Base-by-base conservation (phyloP, 1,284 basidiomycete genomes). In the Anthracocystis setariae region DNA sequence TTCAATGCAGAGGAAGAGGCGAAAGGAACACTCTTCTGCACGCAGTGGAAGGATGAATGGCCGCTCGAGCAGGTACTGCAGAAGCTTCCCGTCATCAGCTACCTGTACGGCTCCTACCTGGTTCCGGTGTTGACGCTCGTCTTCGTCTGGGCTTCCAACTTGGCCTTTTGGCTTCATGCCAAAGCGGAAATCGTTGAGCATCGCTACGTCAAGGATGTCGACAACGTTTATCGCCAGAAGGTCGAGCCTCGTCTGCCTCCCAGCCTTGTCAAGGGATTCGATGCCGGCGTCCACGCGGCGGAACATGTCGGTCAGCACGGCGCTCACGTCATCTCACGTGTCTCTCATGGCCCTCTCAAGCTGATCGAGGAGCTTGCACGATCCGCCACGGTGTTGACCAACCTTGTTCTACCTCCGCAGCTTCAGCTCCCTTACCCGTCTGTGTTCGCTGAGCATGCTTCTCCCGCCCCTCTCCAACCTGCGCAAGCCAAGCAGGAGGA, bases 11-110 rank as follows among this genome's bases (percentile, higher is more conserved):
- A 61, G 25, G 61, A 60, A 33, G 46, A 25, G 37, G 50, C 39
- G 15, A 57, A 64, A 3, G 50, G 62, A 5, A 58, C 63, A 27
- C 73, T 74, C 42, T 75, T 64, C 52, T 71, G 63, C 52, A 75
- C 73, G 5, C 66, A 63, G 39, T 75, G 60, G 60, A 58, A 51
- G 43, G 74, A 77, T 18, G 52, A 66, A 8, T 73, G 73, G 69
- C 67, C 68, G 12, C 39, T 66, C 3, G 65, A 73, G 21, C 38
- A 49, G 49, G 15, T 73, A 10, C 32, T 68, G 17, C 25, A 38
- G 20, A 18, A 45, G 5, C 35, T 73, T 8, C 63, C 72, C 12
- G 5, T 75, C 12, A 38, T 74, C 23, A 32, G 53, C 12, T 17
- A 15, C 10, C 18, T 73, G 18, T 72, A 63, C 47, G 35, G 38